Base-by-base conservation (phyloP, 73 alveolate genomes). In the Symbiodinium natans region DNA sequence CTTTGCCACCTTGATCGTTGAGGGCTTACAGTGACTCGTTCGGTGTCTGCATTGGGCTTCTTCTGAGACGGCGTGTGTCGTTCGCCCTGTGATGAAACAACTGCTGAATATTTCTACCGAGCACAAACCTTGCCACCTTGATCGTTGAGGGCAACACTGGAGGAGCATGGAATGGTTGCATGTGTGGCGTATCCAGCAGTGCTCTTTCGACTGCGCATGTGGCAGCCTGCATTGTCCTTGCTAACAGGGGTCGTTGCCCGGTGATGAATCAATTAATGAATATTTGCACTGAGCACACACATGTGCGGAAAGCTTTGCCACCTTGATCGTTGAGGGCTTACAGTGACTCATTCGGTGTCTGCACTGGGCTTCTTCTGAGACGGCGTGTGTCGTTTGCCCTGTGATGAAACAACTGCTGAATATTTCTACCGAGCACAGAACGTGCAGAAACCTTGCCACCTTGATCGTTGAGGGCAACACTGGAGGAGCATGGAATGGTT, bases 251-350 rank as follows among this genome's bases (percentile, higher is more conserved):
- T 5, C 68, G 0, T 7, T 5, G 31, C 77, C 77, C 77, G 77
- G 34, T 63, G 77, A 63, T 63, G 77, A 63, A 11, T 27, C 77
- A 63, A 15, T 27, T 63, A 34, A 21, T 21, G 77, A 63, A 63
- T 63, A 63, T 63, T 63, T 63, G 77, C 77, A 63, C 77, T 63
- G 77, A 63, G n/a, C n/a, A n/a, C n/a, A n/a, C n/a, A n/a, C n/a
- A 4, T 52, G 68, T 52, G 68, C 68, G 68, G 68, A 52, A 52
- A 3, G 27, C 68, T 52, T 3, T 11, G 68, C 68, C 68, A 52
- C 25, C 68, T 52, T 52, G 68, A 52, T 46, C 59, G 59, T 46
- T 46, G 59, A 46, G 59, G 59, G 59, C 59, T 19, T 19, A 2
- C 1, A 46, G 25, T 52, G 59, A 46, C n/a, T n/a, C n/a, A n/a